Evolutionary conservation across 192 early-diverging fungal species (phyloP).

Genomic region (Dispira parvispora): DNA sequence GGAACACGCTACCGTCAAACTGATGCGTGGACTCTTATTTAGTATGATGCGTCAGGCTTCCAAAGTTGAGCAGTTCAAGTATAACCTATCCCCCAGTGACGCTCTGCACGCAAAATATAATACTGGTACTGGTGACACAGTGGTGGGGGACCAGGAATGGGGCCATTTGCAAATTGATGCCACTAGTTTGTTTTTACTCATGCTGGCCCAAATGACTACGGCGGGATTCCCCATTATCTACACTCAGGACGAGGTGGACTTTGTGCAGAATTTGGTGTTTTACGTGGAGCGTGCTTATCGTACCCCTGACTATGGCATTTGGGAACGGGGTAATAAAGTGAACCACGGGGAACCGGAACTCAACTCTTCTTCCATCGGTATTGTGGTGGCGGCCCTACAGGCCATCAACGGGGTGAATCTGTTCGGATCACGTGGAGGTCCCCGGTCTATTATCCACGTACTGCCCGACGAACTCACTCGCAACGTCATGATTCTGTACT

Average conservation of each 20-base stretch:
- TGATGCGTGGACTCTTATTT: slow-evolving; percentile 70
- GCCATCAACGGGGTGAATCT: slow-evolving; percentile 76
- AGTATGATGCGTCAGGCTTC: slow-evolving; percentile 66
- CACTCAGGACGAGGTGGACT: slow-evolving; percentile 71
- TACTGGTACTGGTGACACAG: slow-evolving; percentile 64
- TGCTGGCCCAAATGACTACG: slow-evolving; percentile 70
- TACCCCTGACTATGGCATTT: slow-evolving; percentile 76
- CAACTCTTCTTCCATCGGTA: slow-evolving; percentile 77
- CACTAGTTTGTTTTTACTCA: slow-evolving; percentile 62
- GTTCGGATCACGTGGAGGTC: slow-evolving; percentile 63
- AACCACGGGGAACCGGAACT: slow-evolving; percentile 76
- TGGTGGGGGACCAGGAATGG: slow-evolving; percentile 72
- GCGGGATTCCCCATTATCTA: slow-evolving; percentile 56
- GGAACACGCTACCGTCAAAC: slow-evolving; percentile 69
- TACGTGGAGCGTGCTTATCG: slow-evolving; percentile 74
- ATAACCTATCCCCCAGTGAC: slow-evolving; percentile 52
- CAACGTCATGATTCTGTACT: slow-evolving; percentile 61
- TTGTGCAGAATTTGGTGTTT: slow-evolving; percentile 76
- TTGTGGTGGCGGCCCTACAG: slow-evolving; percentile 69
- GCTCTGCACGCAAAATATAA: slow-evolving; percentile 84
- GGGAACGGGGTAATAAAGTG: slow-evolving; percentile 78
- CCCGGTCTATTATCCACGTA: slow-evolving; percentile 61
- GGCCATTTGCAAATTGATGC: slow-evolving; percentile 84
- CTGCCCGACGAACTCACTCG: slow-evolving; percentile 73
- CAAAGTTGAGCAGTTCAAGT: slow-evolving; percentile 73